Percentiles rank a stretch among this genome's conserved stretches.
These are phyloP conservation scores for Aaosphaeria pasadenensis DNA, from an alignment of 2,329 filamentous ascomycete genomes.

Conservation along the genomic window DNA sequence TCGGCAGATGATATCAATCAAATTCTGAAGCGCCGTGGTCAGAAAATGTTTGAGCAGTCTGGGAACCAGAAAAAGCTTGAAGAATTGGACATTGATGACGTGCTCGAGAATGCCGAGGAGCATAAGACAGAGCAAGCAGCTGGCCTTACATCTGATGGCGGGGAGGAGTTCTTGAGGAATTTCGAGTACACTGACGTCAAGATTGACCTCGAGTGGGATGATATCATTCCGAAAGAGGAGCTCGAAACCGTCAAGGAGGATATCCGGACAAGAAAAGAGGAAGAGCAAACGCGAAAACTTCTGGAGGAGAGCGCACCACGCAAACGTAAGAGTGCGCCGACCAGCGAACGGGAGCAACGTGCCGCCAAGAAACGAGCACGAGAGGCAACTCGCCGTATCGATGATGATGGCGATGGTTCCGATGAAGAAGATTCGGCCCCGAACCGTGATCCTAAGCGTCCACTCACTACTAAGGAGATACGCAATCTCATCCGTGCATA, in stretches of 20 bases:
- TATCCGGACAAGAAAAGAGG: slow-evolving; percentile 79
- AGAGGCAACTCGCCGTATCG: slow-evolving; percentile 60
- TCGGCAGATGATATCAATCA: slow-evolving; percentile 93
- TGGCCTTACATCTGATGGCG: slow-evolving; percentile 90
- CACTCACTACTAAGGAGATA: slow-evolving; percentile 87
- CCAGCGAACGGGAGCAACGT: slow-evolving; percentile 61
- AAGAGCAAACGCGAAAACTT: slow-evolving; percentile 76
- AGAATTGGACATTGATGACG: slow-evolving; percentile 95
- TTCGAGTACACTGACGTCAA: slow-evolving; percentile 97
- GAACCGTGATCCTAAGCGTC: slow-evolving; percentile 76
- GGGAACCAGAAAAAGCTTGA: slow-evolving; percentile 96
- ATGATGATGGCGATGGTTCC: slow-evolving; percentile 54
- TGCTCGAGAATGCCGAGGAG: slow-evolving; percentile 93
- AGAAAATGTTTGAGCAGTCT: slow-evolving; percentile 98
- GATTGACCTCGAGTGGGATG: slow-evolving; percentile 93
- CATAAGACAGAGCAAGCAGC: slow-evolving; percentile 95
- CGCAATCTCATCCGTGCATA: slow-evolving; percentile 88
- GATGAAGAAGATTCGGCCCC: slow-evolving; percentile 43
- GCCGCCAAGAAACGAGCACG: slow-evolving; percentile 67
- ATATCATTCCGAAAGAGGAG: slow-evolving; percentile 94
- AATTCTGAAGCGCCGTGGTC: slow-evolving; percentile 95
- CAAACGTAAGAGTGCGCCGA: slow-evolving; percentile 62
- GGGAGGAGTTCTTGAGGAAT: slow-evolving; percentile 88
- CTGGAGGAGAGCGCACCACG: slow-evolving; percentile 84
- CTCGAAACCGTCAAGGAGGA: slow-evolving; percentile 86